Evolutionary conservation across 2,329 filamentous ascomycete genomes (phyloP), one percentile per base, ranked within the genome.

Genomic region (Orbilia javanica): DNA sequence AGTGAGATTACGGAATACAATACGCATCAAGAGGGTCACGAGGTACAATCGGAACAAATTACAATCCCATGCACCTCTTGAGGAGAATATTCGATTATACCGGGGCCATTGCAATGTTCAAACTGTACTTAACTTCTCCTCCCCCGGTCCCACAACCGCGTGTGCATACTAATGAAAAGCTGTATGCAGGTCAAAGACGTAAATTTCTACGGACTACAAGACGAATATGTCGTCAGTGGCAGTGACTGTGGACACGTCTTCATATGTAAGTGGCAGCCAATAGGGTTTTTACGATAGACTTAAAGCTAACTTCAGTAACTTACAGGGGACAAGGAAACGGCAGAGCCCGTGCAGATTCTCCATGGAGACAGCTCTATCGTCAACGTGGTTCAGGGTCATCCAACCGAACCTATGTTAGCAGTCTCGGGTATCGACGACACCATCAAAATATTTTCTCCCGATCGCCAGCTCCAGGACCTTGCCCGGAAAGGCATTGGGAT

Each of bases 301-400:
- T 79, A 22, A n/a, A 31, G 64, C 60, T 79, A 63, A 71, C 65
- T 57, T 69, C n/a, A 62, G 55, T 62, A 22, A 57, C 42, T 36
- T 65, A 52, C 68, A 79, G 79, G 81, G 90, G 89, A 92, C 80
- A 87, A 87, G 69, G 89, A 90, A 81, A 89, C 88, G 3, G 84
- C 86, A 18, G 85, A 89, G 70, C 83, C 92, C 60, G 85, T 91
- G 62, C 91, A 91, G 81, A 89, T 92, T 15, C 85, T 91, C 5
- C 87, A 90, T 82, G 90, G 88, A 0, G 90, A 92, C 82, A 88
- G 88, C 25, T 90, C 92, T 79, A 88, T 91, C n/a, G 90, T 91
- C 71, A 92, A 92, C 80, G 90, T 92, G 15, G 85, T 91, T 63
- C 42, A 80, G 88, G 88, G 88, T 1, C 90, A 92, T 82, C 90